These are phyloP conservation scores for Debaryomyces castellii DNA, from an alignment of 805 yeast genomes.

Conservation along the genomic window DNA sequence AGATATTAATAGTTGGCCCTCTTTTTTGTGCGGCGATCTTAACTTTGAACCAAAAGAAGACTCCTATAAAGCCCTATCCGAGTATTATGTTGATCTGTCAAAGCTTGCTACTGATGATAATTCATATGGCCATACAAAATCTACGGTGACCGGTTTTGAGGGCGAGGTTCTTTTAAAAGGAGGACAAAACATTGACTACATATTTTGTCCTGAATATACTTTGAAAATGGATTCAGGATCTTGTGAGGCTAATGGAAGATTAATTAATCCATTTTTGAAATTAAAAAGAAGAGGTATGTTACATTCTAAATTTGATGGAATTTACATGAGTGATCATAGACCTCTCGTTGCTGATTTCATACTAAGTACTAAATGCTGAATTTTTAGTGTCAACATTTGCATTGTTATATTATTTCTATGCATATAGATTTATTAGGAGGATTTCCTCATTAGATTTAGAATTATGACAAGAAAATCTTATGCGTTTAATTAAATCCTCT, in stretches of 20 bases:
- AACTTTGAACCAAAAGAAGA: slow-evolving; percentile 40
- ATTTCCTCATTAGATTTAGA: too few species aligned
- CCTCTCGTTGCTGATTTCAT: slow-evolving; percentile 31
- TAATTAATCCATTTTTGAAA: slow-evolving; percentile 17
- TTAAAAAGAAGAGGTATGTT: slow-evolving; percentile 34
- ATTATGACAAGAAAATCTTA: too few species aligned
- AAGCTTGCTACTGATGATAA: slow-evolving; percentile 21
- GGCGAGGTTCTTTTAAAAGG: slow-evolving; percentile 19
- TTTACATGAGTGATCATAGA: slow-evolving; percentile 41
- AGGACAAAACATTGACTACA: slow-evolving; percentile 40
- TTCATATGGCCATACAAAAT: slow-evolving; percentile 38
- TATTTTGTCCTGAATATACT: slow-evolving; percentile 38
- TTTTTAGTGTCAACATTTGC: neutral
- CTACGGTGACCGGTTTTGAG: slow-evolving; percentile 53
- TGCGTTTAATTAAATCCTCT: too few species aligned
- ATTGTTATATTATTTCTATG: too few species aligned
- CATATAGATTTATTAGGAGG: too few species aligned
- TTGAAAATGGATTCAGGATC: slow-evolving; percentile 6
- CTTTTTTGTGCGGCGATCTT: slow-evolving; percentile 43
- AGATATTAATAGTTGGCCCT: slow-evolving; percentile 29
- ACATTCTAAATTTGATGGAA: slow-evolving; percentile 30
- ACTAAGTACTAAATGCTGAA: slow-evolving; percentile 3
- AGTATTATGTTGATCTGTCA: slow-evolving; percentile 39
- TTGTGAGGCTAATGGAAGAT: slow-evolving; percentile 17
- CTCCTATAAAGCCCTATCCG: slow-evolving; percentile 37